Percentiles rank a stretch among this genome's conserved stretches.
Evolutionary conservation across 768 basidiomycete species (phyloP).

Genomic region (Arthromyces matolae): DNA sequence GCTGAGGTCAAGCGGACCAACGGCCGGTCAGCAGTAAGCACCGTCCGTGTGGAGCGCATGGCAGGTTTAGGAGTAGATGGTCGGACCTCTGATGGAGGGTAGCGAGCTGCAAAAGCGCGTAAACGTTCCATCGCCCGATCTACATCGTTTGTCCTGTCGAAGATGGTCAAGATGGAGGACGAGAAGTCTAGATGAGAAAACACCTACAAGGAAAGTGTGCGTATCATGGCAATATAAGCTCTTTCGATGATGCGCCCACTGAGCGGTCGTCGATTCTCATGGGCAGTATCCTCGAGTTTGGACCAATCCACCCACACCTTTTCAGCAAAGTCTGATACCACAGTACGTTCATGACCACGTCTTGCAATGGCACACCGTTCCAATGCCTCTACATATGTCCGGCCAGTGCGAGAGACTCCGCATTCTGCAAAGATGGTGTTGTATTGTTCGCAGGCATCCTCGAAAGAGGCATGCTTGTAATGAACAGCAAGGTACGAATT

Average conservation of each 20-base stretch:
- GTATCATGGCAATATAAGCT: slow-evolving; percentile 66
- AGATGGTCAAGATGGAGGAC: background rate
- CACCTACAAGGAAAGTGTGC: slow-evolving; percentile 58
- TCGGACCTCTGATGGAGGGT: slow-evolving; percentile 55
- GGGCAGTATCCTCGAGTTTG: slow-evolving; percentile 37
- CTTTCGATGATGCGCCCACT: slow-evolving; percentile 59
- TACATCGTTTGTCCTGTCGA: slow-evolving; percentile 43
- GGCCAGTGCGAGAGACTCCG: slow-evolving; percentile 44
- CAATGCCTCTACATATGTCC: slow-evolving; percentile 61
- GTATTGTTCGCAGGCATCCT: slow-evolving; percentile 47
- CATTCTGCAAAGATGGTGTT: slow-evolving; percentile 42
- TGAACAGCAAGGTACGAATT: slow-evolving; percentile 81
- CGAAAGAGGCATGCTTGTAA: slow-evolving; percentile 51
- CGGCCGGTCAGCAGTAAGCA: slow-evolving; percentile 53
- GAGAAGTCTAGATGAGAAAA: background rate
- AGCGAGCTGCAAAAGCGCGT: slow-evolving; percentile 56
- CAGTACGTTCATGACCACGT: slow-evolving; percentile 41
- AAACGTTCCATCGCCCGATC: slow-evolving; percentile 55
- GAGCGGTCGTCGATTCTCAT: slow-evolving; percentile 24
- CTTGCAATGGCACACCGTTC: slow-evolving; percentile 54
- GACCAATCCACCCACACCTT: slow-evolving; percentile 69
- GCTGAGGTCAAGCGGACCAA: slow-evolving; percentile 66
- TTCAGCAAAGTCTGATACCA: slow-evolving; percentile 50
- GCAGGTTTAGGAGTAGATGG: slow-evolving; percentile 38
- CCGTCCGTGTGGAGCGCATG: slow-evolving; percentile 56